Base-by-base conservation (phyloP, 352 stramenopile species). In the Bremia lactucae region DNA sequence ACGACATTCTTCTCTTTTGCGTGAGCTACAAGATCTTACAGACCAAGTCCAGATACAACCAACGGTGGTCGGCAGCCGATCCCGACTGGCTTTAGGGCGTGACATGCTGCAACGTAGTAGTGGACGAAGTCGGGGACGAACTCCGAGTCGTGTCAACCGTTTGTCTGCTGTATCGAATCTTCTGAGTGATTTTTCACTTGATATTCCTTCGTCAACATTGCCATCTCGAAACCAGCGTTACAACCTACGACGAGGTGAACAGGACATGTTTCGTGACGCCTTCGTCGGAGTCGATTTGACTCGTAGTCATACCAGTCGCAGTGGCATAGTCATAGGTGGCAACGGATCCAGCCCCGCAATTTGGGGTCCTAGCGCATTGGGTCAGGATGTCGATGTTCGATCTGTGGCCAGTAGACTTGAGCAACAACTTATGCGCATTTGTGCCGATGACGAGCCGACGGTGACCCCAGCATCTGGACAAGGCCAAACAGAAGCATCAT, bases 151-250 rank as follows among this genome's bases (percentile, higher is more conserved):
- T 45, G 72, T 49, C 16, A 88, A 74, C 41, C 65, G 72, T 13
- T 52, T 87, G 36, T 83, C 76, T 23, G 59, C 75, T 9, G 65
- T 88, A 4, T 87, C 76, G 0, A 86, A 87, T 38, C 35, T 91
- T 21, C 54, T 91, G 13, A 89, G 72, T 22, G 79, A 91, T 25
- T 88, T 91, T 44, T 87, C 79, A 5, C 52, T 91, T 11, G 76
- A 90, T 36, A 79, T 88, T 21, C 75, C 75, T 6, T 63, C 57
- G 6, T 68, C 67, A 8, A 45, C 43, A 31, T 35, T 68, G 31
- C 55, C 49, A 21, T 60, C 59, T 18, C 49, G 59, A 10, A 42
- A 39, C 10, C 53, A 65, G 6, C 72, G 73, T 36, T 31, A 70
- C 11, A 52, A 54, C 24, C 57, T 83, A 40, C 72, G 68, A 22